Conservation (phyloP, 139 green algal species). For the Picochlorum sp. region DNA sequence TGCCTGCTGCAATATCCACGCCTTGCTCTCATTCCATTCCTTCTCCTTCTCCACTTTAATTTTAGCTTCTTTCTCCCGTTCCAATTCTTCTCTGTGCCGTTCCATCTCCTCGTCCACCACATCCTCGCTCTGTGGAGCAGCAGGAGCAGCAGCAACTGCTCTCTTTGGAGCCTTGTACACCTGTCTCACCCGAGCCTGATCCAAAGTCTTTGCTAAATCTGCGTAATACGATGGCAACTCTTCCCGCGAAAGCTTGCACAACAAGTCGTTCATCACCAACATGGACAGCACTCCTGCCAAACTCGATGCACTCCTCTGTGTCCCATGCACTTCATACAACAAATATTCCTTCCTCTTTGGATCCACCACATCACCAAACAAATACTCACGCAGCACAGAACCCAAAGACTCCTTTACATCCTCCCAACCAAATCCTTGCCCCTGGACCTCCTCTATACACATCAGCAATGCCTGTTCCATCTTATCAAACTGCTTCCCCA, state of each 20-base stretch:
- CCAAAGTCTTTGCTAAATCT: not conserved
- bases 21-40: slow-evolving; percentile 31
- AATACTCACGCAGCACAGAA: not conserved
- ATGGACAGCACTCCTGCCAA: slow-evolving; percentile 8
- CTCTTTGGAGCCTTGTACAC: not conserved
- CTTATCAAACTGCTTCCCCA: not conserved
- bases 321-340: too few species aligned
- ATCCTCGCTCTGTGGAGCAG: slow-evolving; percentile 8
- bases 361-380: not conserved
- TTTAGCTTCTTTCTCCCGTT: slow-evolving; percentile 9
- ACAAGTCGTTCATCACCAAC: not conserved
- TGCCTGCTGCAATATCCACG: slow-evolving; percentile 65
- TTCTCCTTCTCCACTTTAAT: slow-evolving; percentile 6
- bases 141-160: too few species aligned
- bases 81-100: not conserved
- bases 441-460: not conserved
- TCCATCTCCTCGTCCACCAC: slow-evolving; percentile 10
- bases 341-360: too few species aligned
- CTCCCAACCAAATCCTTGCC: not conserved
- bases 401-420: not conserved
- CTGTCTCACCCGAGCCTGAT: not conserved
- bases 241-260: not conserved
- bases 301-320: not conserved
- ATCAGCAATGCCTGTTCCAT: not conserved
- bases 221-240: not conserved